Conservation (phyloP, 2,329 filamentous ascomycete species). For the Epichloe baconii region DNA sequence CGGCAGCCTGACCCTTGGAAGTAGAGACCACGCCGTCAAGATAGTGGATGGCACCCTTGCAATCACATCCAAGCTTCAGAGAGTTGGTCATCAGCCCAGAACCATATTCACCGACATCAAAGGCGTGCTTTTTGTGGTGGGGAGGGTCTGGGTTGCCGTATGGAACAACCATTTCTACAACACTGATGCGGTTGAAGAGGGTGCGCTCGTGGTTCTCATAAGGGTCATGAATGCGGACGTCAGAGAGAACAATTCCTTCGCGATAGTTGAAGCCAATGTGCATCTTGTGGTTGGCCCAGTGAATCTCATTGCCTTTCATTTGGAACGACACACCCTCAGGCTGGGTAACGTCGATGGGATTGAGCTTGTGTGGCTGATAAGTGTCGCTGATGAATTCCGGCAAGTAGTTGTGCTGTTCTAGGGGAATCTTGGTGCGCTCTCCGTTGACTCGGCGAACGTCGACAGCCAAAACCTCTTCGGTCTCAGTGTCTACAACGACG, state of each 20-base stretch:
- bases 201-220: constrained; percentile 31
- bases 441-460: constrained; percentile 29
- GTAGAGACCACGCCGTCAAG: constrained; percentile 24
- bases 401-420: constrained; percentile 25
- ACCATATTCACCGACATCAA: constrained; percentile 56
- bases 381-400: constrained; percentile 21
- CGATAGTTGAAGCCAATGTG: constrained; percentile 60
- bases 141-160: constrained; percentile 52
- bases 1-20: constrained; percentile 42
- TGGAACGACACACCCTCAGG: constrained; percentile 28
- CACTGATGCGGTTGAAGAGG: constrained; percentile 52
- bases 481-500: constrained; percentile 29
- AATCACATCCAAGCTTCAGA: constrained; percentile 46
- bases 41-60: constrained; percentile 45
- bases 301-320: constrained; percentile 34
- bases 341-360: constrained; percentile 27
- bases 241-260: constrained; percentile 58
- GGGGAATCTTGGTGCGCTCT: constrained; percentile 31
- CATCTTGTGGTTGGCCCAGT: constrained; percentile 57
- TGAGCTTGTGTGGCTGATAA: constrained; percentile 22
- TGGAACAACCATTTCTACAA: constrained; percentile 60
- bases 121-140: constrained; percentile 57
- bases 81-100: constrained; percentile 55
- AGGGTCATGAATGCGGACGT: constrained; percentile 49
- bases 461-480: constrained; percentile 34